These are phyloP conservation scores for Tetragonia tetragonoides DNA, from an alignment of 148 eudicot genomes.

Conservation along the genomic window DNA sequence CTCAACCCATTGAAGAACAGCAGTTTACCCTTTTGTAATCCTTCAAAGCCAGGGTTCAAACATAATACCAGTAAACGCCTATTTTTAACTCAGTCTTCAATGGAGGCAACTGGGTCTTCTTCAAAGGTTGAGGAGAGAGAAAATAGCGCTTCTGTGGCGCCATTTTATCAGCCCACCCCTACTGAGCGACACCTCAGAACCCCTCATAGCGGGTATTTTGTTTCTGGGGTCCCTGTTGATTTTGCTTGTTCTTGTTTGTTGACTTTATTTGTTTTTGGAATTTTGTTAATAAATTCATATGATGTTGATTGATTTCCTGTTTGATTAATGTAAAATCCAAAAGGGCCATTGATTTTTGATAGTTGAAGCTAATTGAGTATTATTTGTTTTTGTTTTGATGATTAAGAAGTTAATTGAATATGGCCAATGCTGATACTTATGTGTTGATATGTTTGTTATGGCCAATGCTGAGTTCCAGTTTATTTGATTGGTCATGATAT, in stretches of 20 bases:
- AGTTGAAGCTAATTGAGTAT: background rate
- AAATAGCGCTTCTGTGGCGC: conserved; percentile 18
- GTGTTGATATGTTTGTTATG: background rate
- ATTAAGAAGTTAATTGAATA: too few species aligned
- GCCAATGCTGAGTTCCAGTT: background rate
- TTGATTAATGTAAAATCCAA: conserved; percentile 2
- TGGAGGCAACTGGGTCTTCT: conserved; percentile 22
- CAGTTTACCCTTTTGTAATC: conserved; percentile 4
- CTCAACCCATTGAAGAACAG: background rate
- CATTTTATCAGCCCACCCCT: conserved; percentile 66
- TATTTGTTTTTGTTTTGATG: too few species aligned
- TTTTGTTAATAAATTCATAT: background rate
- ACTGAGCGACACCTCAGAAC: conserved; percentile 60
- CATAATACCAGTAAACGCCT: background rate
- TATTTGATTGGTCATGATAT: background rate
- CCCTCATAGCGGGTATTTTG: conserved; percentile 85
- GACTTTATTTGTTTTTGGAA: background rate
- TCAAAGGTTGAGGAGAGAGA: conserved; percentile 19
- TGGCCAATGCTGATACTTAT: background rate
- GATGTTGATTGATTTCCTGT: background rate
- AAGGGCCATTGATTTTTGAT: background rate
- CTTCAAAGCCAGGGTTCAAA: conserved; percentile 13
- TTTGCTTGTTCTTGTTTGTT: background rate
- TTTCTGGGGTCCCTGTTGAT: background rate
- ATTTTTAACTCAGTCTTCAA: conserved; percentile 5